These are phyloP conservation scores for Bryopsis sp. DNA, from an alignment of 139 green algal genomes.

Conservation along the genomic window DNA sequence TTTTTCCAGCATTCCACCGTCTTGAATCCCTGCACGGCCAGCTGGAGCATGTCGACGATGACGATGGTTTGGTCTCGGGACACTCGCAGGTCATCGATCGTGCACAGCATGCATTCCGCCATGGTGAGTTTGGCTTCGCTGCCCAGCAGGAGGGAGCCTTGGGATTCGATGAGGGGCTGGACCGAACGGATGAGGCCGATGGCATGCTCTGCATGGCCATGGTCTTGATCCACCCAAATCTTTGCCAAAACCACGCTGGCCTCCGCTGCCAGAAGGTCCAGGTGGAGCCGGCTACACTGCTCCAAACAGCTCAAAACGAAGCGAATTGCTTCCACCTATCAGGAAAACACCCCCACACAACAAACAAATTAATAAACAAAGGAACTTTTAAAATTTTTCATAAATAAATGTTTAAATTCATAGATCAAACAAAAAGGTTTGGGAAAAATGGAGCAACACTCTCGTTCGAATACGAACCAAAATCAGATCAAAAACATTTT, in stretches of 20 bases:
- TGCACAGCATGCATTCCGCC: conserved; percentile 1
- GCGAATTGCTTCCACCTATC: not conserved
- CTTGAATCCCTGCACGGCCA: not conserved
- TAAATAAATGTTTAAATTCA: no score
- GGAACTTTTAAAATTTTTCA: no score
- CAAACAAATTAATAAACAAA: no score
- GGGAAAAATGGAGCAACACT: no score
- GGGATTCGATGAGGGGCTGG: not conserved
- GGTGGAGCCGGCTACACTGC: not conserved
- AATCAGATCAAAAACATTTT: no score
- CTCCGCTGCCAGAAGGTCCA: not conserved
- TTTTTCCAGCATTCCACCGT: not conserved
- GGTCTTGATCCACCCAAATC: not conserved
- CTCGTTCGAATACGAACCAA: no score
- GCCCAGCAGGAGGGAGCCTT: not conserved
- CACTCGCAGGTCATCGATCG: not conserved
- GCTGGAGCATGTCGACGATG: not conserved
- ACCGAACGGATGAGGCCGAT: not conserved
- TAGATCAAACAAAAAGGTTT: no score
- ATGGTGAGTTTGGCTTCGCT: not conserved
- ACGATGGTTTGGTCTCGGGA: no score
- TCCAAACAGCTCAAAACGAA: not conserved
- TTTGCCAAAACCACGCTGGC: not conserved
- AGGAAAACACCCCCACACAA: no score
- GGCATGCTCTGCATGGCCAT: not conserved